phyloP scores from a whole-genome alignment of 805 yeast genomes.

The Teunomyces pallodes region DNA sequence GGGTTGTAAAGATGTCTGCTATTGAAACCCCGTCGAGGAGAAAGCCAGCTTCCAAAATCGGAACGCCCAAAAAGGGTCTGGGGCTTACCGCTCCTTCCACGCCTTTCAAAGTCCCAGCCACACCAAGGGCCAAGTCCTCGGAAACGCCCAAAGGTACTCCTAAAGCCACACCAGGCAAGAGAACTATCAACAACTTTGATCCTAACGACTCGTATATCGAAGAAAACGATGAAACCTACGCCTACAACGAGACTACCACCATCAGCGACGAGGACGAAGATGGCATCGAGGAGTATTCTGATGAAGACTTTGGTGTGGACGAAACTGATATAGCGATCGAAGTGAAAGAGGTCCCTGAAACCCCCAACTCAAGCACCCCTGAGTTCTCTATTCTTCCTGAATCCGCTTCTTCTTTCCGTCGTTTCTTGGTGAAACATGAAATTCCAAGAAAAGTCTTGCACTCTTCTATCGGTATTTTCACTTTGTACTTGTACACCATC shows the following conservation, averaged over 20 bases:
- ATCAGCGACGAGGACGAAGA: constrained; percentile 16
- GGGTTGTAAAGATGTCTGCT: neutral
- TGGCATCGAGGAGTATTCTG: constrained; percentile 9
- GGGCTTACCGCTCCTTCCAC: neutral
- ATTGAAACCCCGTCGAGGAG: neutral
- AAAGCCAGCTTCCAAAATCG: neutral
- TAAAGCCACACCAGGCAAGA: constrained; percentile 8
- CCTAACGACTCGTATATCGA: constrained; percentile 32
- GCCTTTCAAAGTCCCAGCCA: constrained; percentile 1
- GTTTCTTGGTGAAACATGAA: constrained; percentile 73
- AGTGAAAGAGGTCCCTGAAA: constrained; percentile 1
- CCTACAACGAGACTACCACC: constrained; percentile 21
- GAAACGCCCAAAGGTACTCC: constrained; percentile 11
- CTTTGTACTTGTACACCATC: constrained; percentile 66
- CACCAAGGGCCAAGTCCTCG: constrained; percentile 3
- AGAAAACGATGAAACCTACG: constrained; percentile 39
- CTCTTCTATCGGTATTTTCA: constrained; percentile 81
- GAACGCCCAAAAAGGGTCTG: neutral
- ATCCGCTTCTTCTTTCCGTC: constrained; percentile 9
- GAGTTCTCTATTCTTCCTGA: neutral
- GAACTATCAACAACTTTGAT: constrained; percentile 18
- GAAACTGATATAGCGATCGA: constrained; percentile 2
- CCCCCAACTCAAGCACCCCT: neutral
- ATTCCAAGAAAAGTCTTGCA: constrained; percentile 86
- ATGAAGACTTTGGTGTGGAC: constrained; percentile 14